Evolutionary conservation across 352 stramenopile genomes (phyloP), one percentile per base, ranked within the genome.

Genomic region (Globisporangium barbulae): DNA sequence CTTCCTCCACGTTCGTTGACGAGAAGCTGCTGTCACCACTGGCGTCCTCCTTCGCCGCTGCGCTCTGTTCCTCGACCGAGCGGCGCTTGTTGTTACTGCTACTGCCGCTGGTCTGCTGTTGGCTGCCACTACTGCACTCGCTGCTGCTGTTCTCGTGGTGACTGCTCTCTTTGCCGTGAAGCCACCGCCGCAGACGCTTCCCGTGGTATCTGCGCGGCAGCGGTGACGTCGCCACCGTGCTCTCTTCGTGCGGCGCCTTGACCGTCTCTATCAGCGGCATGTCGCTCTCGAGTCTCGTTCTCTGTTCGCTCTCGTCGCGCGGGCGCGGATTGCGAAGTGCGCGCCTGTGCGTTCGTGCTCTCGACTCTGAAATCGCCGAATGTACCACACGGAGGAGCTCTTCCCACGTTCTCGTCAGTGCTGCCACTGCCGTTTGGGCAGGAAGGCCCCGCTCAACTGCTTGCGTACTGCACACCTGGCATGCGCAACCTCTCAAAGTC

Each of bases 1-100:
- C 61, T 2, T 57, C 50, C 4, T 42, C 50, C 17, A 53, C 50
- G 17, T 55, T 58, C 15, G 61, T 52, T 12, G 61, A 67, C 42
- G 61, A 67, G 61, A 67, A 67, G 53, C 61, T 67, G 42, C 61
- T 67, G 61, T 41, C 53, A 2, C 61, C 61, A 5, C 61, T 65
- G 9, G 59, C 59, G 13, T 53, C 50, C 10, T 64, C 31, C 28
- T 63, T 48, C 31, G 37, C 21, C 21, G 19, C n/a, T 21, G 33
- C 53, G 39, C 55, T 53, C 17, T 62, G 25, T 1, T 59, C 31
- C 37, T 21, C 35, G 2, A 59, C 21, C 37, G 50, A 56, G 28
- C 50, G 50, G 9, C 50, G 50, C 30, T 44, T 57, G 30, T 39
- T 41, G 35, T 15, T 41, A 41, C 35, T 41, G 17, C 17, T 57